These are phyloP conservation scores for Botrytis tulipae DNA, from an alignment of 2,329 filamentous ascomycete species.

Conservation along the genomic window DNA sequence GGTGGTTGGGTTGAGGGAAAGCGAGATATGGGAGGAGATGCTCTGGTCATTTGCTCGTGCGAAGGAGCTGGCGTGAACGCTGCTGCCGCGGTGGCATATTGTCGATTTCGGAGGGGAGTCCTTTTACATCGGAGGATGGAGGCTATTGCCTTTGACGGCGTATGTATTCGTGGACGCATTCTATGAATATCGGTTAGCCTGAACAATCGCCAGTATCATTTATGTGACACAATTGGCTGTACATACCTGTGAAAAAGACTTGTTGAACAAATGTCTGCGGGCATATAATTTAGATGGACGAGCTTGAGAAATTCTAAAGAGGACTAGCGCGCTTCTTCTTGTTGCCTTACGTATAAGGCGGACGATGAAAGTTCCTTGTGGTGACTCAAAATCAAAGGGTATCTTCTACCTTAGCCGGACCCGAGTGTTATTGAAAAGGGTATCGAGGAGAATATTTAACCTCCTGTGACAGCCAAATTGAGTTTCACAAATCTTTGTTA, in stretches of 20 bases:
- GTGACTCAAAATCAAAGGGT: constrained; percentile 14
- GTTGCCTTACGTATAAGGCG: constrained; percentile 2
- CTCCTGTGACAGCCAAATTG: neutral
- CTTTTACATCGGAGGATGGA: constrained; percentile 40
- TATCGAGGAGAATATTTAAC: neutral
- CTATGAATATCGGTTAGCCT: constrained; percentile 24
- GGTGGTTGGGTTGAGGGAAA: constrained; percentile 73
- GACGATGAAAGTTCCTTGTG: neutral
- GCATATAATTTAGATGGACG: constrained; percentile 12
- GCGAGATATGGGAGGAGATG: constrained; percentile 40
- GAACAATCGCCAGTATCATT: neutral
- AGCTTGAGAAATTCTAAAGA: constrained; percentile 30
- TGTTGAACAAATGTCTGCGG: constrained; percentile 3
- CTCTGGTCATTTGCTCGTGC: constrained; percentile 47
- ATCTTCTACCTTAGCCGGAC: neutral
- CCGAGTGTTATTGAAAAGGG: neutral
- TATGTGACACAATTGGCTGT: constrained; percentile 11
- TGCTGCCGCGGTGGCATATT: constrained; percentile 51
- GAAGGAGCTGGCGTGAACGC: constrained; percentile 49
- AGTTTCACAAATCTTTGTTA: neutral
- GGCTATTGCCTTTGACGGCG: constrained; percentile 35
- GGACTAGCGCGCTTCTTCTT: constrained; percentile 22
- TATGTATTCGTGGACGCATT: constrained; percentile 52
- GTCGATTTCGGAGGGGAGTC: constrained; percentile 40
- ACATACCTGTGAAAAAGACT: constrained; percentile 23